Evolutionary conservation across 164 flowering plant genomes (phyloP).

Genomic region (Chimonanthus praecox): DNA sequence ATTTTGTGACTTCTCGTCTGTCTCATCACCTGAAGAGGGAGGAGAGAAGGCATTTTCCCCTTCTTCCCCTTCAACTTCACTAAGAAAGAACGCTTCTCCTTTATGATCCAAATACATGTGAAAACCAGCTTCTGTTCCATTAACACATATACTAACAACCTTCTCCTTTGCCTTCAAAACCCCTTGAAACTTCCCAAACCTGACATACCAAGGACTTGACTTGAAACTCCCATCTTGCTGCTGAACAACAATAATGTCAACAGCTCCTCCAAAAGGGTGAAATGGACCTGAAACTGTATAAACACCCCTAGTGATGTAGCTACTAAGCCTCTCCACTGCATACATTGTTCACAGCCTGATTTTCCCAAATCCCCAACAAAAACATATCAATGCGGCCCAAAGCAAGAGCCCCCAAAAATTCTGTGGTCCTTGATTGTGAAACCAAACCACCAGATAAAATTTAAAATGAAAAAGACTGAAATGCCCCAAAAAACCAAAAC

Average conservation of each 20-base stretch:
- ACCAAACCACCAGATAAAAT: background rate
- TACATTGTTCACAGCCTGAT: slow-evolving; percentile 28
- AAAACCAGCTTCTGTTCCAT: slow-evolving; percentile 69
- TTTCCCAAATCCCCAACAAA: background rate
- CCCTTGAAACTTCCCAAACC: slow-evolving; percentile 96
- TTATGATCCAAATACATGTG: slow-evolving; percentile 80
- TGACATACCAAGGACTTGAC: slow-evolving; percentile 92
- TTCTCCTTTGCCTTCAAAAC: slow-evolving; percentile 76
- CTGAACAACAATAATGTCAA: slow-evolving; percentile 89
- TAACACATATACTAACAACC: slow-evolving; percentile 59
- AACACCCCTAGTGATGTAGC: slow-evolving; percentile 71
- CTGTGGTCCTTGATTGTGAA: background rate
- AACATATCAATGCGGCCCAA: background rate
- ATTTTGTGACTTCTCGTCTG: slow-evolving; percentile 25
- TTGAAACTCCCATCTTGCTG: slow-evolving; percentile 92
- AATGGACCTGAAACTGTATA: slow-evolving; percentile 78
- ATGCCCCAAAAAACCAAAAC: background rate
- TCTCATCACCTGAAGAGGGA: slow-evolving; percentile 53
- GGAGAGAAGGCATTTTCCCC: slow-evolving; percentile 29
- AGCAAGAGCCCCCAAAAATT: background rate
- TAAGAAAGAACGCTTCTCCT: slow-evolving; percentile 86
- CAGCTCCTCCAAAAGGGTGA: slow-evolving; percentile 97
- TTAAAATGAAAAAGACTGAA: background rate
- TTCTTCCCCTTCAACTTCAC: slow-evolving; percentile 57
- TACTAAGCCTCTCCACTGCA: slow-evolving; percentile 65